phyloP scores from a whole-genome alignment of 805 yeast species.

The Cyberlindnera subsufficiens region DNA sequence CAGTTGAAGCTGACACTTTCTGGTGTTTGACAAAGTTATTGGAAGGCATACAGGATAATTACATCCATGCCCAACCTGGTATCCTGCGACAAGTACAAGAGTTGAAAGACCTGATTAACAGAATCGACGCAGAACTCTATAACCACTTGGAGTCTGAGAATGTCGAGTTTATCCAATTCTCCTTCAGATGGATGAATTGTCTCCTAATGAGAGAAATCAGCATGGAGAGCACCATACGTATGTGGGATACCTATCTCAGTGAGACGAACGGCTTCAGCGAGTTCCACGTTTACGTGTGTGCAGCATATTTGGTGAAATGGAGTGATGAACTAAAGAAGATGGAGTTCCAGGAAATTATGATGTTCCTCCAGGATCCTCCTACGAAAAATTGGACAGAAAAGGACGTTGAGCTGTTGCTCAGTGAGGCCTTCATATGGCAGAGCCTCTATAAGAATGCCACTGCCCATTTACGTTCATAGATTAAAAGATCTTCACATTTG shows the following conservation, averaged over 20 bases:
- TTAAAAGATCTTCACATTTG: too few species aligned
- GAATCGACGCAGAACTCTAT: conserved; percentile 72
- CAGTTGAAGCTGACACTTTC: conserved; percentile 91
- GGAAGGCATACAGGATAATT: conserved; percentile 94
- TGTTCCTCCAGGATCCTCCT: conserved; percentile 87
- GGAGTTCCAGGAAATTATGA: conserved; percentile 93
- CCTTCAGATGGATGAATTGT: conserved; percentile 99
- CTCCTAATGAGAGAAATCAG: conserved; percentile 89
- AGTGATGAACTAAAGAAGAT: conserved; percentile 66
- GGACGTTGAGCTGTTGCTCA: conserved; percentile 84
- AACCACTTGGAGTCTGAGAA: conserved; percentile 74
- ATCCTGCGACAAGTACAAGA: conserved; percentile 86
- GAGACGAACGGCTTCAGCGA: conserved; percentile 78
- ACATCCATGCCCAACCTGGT: conserved; percentile 98
- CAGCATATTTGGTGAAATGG: conserved; percentile 91
- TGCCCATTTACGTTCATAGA: conserved; percentile 60
- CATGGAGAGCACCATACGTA: conserved; percentile 71
- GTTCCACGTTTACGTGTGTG: conserved; percentile 95
- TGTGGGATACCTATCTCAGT: conserved; percentile 95
- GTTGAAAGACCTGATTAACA: conserved; percentile 65
- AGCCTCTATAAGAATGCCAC: conserved; percentile 83
- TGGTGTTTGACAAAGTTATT: conserved; percentile 92
- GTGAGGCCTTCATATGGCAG: conserved; percentile 98
- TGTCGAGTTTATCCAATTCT: conserved; percentile 91
- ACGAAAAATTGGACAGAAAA: conserved; percentile 81